Evolutionary conservation across 2,329 filamentous ascomycete genomes (phyloP).

Genomic region (Fusarium sp.): DNA sequence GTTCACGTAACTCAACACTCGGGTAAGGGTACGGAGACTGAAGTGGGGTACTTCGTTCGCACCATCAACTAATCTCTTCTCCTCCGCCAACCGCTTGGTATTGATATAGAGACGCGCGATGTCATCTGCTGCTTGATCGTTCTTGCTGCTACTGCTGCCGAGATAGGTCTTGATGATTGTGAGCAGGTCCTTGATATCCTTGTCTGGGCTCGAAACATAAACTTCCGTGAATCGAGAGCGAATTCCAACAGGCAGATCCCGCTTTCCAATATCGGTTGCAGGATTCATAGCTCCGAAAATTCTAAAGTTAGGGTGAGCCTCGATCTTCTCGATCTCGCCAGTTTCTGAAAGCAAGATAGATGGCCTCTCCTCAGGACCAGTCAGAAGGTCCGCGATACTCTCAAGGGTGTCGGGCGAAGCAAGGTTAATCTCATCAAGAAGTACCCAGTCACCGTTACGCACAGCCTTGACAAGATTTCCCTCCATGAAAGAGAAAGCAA

Average conservation of each 20-base stretch:
- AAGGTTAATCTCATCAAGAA: constrained; percentile 97
- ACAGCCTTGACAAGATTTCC: constrained; percentile 97
- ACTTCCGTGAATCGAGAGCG: constrained; percentile 95
- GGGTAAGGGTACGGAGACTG: constrained; percentile 92
- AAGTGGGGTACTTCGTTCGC: constrained; percentile 97
- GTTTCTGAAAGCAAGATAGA: constrained; percentile 93
- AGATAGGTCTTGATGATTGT: constrained; percentile 92
- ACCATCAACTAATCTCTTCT: constrained; percentile 90
- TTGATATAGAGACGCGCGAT: constrained; percentile 89
- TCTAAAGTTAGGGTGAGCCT: constrained; percentile 91
- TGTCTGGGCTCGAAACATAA: constrained; percentile 92
- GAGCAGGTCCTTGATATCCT: constrained; percentile 85
- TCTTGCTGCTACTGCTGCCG: constrained; percentile 75
- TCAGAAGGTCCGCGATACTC: constrained; percentile 89
- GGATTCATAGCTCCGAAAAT: constrained; percentile 99
- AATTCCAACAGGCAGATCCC: constrained; percentile 89
- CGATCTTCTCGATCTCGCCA: constrained; percentile 89
- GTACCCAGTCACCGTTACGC: constrained; percentile 94
- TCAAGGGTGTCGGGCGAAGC: constrained; percentile 95
- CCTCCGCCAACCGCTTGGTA: constrained; percentile 82
- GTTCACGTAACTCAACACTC: constrained; percentile 88
- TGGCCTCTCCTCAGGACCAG: constrained; percentile 76
- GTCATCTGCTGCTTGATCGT: constrained; percentile 80
- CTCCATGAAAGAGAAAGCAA: constrained; percentile 96
- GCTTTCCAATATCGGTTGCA: constrained; percentile 95